Base-by-base conservation (phyloP, 2,329 filamentous ascomycete genomes). In the Microascus cirrosus region DNA sequence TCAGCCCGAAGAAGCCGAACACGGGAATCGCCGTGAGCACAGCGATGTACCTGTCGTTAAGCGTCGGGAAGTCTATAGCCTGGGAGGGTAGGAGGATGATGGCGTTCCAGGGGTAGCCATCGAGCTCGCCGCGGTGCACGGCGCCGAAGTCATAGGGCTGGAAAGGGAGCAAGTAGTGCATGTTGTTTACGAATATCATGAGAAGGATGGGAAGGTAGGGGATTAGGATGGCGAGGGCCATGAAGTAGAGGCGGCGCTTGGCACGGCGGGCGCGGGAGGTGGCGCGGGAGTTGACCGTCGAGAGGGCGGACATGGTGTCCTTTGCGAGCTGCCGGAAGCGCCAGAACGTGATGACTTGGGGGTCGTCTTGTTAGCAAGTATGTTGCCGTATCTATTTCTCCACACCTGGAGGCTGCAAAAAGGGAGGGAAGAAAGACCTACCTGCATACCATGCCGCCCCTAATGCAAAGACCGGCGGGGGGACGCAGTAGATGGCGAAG, bases 1-100 rank as follows among this genome's bases (percentile, higher is more conserved):
- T 81, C 59, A 74, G 74, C 53, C 81, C 81, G 58, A 83, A 84
- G 66, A 81, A 81, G 34, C 74, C 50, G 50, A 82, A 77, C 54
- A 83, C 72, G 53, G 75, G 71, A 1, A 78, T 63, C 4, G 73
- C 69, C 2, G 77, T 74, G 2, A 78, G 55, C 57, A 80, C 76
- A 24, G 73, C 61, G 22, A 82, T 71, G 68, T 78, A 84, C 57
- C 70, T 71, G 59, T 73, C 71, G 62, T 79, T 78, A 62, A 79
- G 62, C 54, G 70, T 64, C 1, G 65, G 56, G 55, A 74, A 76
- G 13, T 65, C 63, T 15, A 79, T 62, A 18, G 69, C 56, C 59
- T 68, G 69, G 28, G 74, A 76, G 0, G 75, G 72, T 1, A 75
- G 60, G 58, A 77, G 74, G n/a, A 74, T 58, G 60, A 83, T 72